These are phyloP conservation scores for Porodaedalea pini DNA, from an alignment of 1,284 basidiomycete genomes.

Conservation along the genomic window DNA sequence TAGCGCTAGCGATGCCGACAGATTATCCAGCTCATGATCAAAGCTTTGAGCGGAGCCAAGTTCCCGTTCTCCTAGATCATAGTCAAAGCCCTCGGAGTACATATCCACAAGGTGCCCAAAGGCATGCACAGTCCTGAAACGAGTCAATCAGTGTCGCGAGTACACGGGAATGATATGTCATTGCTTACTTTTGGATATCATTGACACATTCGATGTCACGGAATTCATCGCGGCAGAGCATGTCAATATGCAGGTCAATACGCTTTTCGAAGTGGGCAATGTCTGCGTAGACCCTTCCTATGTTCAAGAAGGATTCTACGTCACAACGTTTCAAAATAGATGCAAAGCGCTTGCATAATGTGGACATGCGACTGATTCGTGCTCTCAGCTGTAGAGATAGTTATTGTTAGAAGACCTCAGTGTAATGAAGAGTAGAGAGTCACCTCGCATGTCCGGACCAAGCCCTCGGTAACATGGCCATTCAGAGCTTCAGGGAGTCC, in stretches of 20 bases:
- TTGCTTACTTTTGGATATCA: conserved; percentile 77
- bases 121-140: conserved; percentile 76
- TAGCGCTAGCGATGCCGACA: conserved; percentile 84
- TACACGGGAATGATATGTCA: neutral
- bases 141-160: conserved; percentile 1
- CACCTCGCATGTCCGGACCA: conserved; percentile 90
- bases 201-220: conserved; percentile 88
- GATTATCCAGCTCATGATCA: conserved; percentile 89
- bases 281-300: conserved; percentile 83
- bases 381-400: conserved; percentile 62
- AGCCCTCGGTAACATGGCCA: conserved; percentile 71
- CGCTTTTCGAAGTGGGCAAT: conserved; percentile 86
- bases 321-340: conserved; percentile 76
- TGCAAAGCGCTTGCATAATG: conserved; percentile 83
- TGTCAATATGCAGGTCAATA: conserved; percentile 87
- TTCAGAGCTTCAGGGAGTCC: conserved; percentile 80
- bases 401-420: neutral
- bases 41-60: conserved; percentile 77
- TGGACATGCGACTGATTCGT: conserved; percentile 74
- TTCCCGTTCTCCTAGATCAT: conserved; percentile 85
- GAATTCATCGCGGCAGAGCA: conserved; percentile 84
- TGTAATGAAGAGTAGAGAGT: conserved; percentile 23
- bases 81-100: conserved; percentile 77
- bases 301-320: conserved; percentile 77
- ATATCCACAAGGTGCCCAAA: conserved; percentile 88